phyloP scores from a whole-genome alignment of 2,329 filamentous ascomycete genomes.

The Canariomyces notabilis region DNA sequence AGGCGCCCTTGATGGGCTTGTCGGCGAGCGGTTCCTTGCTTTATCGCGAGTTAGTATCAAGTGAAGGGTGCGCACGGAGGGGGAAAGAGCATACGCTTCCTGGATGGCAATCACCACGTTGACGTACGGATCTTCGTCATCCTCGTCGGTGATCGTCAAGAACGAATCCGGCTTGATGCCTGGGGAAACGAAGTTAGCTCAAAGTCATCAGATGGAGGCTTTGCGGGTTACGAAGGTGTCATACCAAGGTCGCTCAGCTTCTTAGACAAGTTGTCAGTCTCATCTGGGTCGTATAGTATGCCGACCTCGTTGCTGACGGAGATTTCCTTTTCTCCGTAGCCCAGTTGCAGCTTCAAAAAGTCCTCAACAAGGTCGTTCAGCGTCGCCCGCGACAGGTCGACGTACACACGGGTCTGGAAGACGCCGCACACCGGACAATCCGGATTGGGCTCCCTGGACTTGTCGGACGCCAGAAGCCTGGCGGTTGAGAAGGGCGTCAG shows the following conservation, averaged over 20 bases:
- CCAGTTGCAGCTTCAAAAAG: conserved; percentile 64
- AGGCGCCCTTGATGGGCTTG: conserved; percentile 50
- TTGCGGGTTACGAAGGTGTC: conserved; percentile 18
- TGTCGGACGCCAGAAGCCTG: conserved; percentile 55
- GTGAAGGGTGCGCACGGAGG: conserved; percentile 15
- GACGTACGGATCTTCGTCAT: conserved; percentile 67
- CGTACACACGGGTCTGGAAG: conserved; percentile 59
- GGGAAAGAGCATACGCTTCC: conserved; percentile 47
- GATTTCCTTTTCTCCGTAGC: conserved; percentile 74
- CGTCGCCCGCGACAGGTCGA: conserved; percentile 68
- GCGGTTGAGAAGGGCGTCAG: conserved; percentile 62
- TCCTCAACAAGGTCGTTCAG: conserved; percentile 73
- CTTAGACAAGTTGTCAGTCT: conserved; percentile 79
- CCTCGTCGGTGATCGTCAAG: conserved; percentile 79
- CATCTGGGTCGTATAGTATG: conserved; percentile 83
- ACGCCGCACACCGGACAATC: conserved; percentile 80
- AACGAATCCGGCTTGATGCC: conserved; percentile 69
- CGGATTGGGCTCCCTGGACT: conserved; percentile 62
- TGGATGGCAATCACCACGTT: conserved; percentile 72
- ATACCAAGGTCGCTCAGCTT: conserved; percentile 70
- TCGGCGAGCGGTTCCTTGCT: conserved; percentile 41
- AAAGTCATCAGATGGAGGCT: no score
- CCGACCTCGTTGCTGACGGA: conserved; percentile 69
- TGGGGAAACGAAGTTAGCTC: conserved; percentile 28
- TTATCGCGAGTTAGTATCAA: conserved; percentile 26